These are phyloP conservation scores for Xanthoceras sorbifolium DNA, from an alignment of 345 rosid species.

Conservation along the genomic window DNA sequence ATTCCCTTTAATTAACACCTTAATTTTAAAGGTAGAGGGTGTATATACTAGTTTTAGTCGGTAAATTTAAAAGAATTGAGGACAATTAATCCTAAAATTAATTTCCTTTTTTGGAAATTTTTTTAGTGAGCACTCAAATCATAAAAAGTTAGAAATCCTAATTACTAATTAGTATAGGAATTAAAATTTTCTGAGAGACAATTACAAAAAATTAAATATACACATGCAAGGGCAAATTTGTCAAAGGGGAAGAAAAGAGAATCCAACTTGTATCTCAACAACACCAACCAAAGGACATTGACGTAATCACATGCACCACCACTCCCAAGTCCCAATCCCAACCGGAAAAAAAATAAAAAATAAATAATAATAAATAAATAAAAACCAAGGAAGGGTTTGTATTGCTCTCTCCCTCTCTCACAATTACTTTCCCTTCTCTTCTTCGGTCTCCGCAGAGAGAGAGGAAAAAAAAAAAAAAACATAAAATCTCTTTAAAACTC, in stretches of 20 bases:
- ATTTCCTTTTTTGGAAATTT: too few relatives aligned
- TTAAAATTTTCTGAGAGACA: too few relatives aligned
- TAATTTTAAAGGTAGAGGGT: too few relatives aligned
- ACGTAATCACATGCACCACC: constrained; percentile 12
- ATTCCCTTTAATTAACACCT: too few relatives aligned
- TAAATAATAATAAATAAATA: not conserved
- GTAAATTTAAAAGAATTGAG: too few relatives aligned
- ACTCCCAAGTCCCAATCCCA: not conserved
- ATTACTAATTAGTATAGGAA: too few relatives aligned
- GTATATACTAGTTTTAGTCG: too few relatives aligned
- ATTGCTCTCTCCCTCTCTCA: constrained; percentile 18
- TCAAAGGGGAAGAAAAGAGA: not conserved
- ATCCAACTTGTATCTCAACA: not conserved
- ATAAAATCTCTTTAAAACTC: not conserved
- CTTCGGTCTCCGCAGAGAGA: constrained; percentile 53
- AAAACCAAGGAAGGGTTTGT: constrained; percentile 47
- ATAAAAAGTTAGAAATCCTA: too few relatives aligned
- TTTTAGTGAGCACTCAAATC: too few relatives aligned
- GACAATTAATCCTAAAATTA: too few relatives aligned
- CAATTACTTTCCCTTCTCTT: constrained; percentile 27
- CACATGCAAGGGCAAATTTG: constrained; percentile 2
- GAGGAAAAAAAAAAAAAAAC: constrained; percentile 32
- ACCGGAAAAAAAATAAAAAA: not conserved
- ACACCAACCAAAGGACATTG: constrained; percentile 21
- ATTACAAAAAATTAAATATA: too few relatives aligned